Evolutionary conservation across 768 basidiomycete genomes (phyloP).

Genomic region (Lyophyllum decastes): DNA sequence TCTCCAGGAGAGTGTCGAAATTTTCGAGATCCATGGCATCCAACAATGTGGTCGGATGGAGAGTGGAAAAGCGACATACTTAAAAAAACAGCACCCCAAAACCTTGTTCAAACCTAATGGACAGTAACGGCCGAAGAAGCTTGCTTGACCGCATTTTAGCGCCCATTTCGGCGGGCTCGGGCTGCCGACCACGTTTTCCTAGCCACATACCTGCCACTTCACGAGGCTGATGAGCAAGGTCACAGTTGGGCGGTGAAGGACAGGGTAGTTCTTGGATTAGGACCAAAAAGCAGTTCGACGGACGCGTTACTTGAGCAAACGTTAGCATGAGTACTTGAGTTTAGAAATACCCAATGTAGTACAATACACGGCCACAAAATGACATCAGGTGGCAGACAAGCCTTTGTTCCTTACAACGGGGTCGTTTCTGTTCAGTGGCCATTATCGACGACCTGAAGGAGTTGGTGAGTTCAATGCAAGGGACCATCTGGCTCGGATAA

Average conservation of each 20-base stretch:
- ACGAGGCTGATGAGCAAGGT: neutral
- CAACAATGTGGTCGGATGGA: neutral
- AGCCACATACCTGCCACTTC: neutral
- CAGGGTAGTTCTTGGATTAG: no score
- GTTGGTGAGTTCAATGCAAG: no score
- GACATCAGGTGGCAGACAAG: no score
- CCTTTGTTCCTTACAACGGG: no score
- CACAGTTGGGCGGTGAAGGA: neutral
- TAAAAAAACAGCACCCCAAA: neutral
- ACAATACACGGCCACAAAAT: no score
- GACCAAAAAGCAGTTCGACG: neutral
- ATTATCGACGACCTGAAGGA: no score
- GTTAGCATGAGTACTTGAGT: no score
- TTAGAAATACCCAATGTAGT: no score
- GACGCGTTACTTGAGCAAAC: no score
- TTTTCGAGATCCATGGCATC: conserved; percentile 20
- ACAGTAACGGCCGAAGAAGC: no score
- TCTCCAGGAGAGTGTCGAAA: conserved; percentile 13
- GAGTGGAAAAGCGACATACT: neutral
- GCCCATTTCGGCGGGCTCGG: neutral
- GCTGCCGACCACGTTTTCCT: neutral
- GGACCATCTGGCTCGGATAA: no score
- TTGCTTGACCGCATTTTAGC: neutral
- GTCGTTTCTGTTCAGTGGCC: no score
- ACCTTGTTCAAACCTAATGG: neutral